Percentiles rank a stretch among this genome's conserved stretches.
Evolutionary conservation across 2,329 filamentous ascomycete species (phyloP).

Genomic region (Trichoderma harzianum): DNA sequence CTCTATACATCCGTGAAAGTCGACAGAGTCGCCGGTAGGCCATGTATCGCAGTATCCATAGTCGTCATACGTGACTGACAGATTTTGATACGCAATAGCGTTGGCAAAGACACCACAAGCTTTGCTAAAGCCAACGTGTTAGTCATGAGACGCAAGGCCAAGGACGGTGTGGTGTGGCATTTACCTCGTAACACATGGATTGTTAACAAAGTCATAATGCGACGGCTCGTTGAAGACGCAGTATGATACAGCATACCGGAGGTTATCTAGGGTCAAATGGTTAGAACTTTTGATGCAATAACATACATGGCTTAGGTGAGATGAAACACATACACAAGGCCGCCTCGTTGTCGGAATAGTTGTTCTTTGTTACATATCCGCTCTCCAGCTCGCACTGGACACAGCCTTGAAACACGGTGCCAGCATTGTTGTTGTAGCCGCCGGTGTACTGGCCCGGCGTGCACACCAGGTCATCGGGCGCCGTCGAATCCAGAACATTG

Average conservation of each 20-base stretch:
- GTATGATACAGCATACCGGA: conserved; percentile 53
- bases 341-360: conserved; percentile 51
- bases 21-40: conserved; percentile 36
- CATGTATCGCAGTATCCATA: conserved; percentile 56
- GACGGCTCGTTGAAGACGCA: conserved; percentile 52
- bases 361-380: conserved; percentile 39
- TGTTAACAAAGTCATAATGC: conserved; percentile 39
- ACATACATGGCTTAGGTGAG: not conserved
- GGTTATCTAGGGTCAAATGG: conserved; percentile 45
- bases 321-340: conserved; percentile 50
- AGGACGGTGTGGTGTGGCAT: not conserved
- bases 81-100: conserved; percentile 48
- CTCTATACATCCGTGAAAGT: conserved; percentile 40
- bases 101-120: conserved; percentile 49
- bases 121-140: conserved; percentile 37
- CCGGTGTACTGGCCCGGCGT: conserved; percentile 28
- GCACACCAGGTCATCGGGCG: conserved; percentile 48
- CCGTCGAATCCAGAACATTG: conserved; percentile 48
- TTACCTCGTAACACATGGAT: conserved; percentile 53
- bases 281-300: conserved; percentile 17
- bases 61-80: conserved; percentile 42
- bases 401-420: conserved; percentile 51
- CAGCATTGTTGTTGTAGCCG: conserved; percentile 37
- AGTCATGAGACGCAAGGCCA: conserved; percentile 20
- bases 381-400: conserved; percentile 52